Evolutionary conservation across 177 flowering plant genomes (phyloP).

Genomic region (Telopea speciosissima): DNA sequence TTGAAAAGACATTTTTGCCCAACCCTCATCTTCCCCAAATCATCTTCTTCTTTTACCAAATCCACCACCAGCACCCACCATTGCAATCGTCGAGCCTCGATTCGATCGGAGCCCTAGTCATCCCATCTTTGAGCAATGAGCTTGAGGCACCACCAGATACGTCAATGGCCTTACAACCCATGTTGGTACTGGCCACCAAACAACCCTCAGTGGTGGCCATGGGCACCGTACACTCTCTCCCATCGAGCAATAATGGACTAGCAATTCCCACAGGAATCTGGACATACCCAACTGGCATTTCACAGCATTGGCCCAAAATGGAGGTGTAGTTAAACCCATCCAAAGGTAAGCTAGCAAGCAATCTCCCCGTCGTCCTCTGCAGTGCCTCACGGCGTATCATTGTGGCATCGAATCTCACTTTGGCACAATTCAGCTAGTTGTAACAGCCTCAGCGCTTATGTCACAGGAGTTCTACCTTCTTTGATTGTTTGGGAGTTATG

Average conservation of each 20-base stretch:
- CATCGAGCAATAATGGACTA: constrained; percentile 77
- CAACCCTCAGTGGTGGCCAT: constrained; percentile 98
- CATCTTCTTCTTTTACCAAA: too few relatives aligned
- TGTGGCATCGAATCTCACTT: too few relatives aligned
- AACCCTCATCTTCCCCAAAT: too few relatives aligned
- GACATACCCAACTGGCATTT: constrained; percentile 83
- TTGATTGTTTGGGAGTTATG: too few relatives aligned
- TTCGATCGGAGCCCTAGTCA: constrained; percentile 93
- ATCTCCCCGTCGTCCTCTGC: constrained; percentile 54
- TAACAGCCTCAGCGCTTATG: too few relatives aligned
- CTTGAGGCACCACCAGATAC: constrained; percentile 69
- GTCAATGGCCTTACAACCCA: constrained; percentile 82
- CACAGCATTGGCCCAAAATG: constrained; percentile 88
- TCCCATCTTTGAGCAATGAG: constrained; percentile 54
- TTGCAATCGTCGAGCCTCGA: too few relatives aligned
- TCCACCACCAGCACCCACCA: too few relatives aligned
- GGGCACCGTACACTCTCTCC: constrained; percentile 62
- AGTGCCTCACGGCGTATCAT: constrained; percentile 62
- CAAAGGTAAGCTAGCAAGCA: constrained; percentile 53
- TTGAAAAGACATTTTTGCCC: too few relatives aligned
- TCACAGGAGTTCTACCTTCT: too few relatives aligned
- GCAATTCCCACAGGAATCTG: constrained; percentile 94
- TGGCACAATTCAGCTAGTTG: too few relatives aligned
- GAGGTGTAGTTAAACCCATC: constrained; percentile 84
- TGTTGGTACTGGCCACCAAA: constrained; percentile 80